Conservation (phyloP, 192 early-diverging fungal genomes). For the Backusella luteola region DNA sequence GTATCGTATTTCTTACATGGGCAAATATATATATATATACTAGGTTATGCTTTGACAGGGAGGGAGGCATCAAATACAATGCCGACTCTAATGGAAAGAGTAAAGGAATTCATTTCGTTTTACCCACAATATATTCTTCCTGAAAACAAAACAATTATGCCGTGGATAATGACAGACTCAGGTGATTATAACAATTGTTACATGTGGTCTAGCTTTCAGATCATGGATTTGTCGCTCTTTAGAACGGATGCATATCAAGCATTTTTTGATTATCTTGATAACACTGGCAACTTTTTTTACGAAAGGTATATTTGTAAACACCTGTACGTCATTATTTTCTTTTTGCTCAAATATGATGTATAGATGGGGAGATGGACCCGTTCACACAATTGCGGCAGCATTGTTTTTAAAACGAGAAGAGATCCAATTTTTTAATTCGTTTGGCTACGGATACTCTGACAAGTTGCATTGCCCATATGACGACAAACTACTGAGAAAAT, state of each 20-base stretch:
- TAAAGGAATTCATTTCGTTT: conserved; percentile 43
- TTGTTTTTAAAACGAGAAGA: conserved; percentile 60
- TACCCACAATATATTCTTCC: conserved; percentile 41
- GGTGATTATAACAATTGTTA: conserved; percentile 64
- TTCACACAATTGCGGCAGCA: conserved; percentile 65
- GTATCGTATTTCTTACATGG: not conserved
- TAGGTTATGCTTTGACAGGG: conserved; percentile 10
- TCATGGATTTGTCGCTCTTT: conserved; percentile 70
- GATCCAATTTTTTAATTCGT: conserved; percentile 74
- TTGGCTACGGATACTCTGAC: conserved; percentile 62
- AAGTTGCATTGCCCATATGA: conserved; percentile 71
- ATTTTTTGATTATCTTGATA: conserved; percentile 73
- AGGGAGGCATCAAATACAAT: conserved; percentile 39
- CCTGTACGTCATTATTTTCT: not conserved
- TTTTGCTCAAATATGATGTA: not conserved
- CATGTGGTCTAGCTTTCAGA: conserved; percentile 89
- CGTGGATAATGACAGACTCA: conserved; percentile 48
- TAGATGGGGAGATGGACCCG: conserved; percentile 68
- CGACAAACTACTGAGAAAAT: conserved; percentile 35
- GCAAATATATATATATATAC: not conserved
- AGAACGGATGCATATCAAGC: conserved; percentile 61
- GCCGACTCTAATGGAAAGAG: conserved; percentile 68
- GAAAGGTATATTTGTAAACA: conserved; percentile 48
- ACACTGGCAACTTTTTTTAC: conserved; percentile 84
- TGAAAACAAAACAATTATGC: conserved; percentile 32